Evolutionary conservation across 2,329 filamentous ascomycete species (phyloP).

Genomic region (Paraconiothyrium sp.): DNA sequence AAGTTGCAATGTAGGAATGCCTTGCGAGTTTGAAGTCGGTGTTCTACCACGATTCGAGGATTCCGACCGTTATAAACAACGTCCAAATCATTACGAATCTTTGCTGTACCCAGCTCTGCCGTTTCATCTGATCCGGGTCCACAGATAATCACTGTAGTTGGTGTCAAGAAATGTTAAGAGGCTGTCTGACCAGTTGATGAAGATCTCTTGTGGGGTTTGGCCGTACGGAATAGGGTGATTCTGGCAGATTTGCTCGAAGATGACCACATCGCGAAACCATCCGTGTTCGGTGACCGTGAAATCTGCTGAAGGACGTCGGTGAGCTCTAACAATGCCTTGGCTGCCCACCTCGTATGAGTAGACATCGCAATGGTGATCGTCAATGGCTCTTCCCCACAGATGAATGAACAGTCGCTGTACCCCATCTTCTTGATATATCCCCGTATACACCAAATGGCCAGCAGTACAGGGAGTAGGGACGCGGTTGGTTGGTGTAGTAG

Average conservation of each 20-base stretch:
- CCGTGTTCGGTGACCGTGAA: neutral
- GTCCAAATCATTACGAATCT: neutral
- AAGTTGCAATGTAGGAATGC: neutral
- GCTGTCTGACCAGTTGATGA: conserved; percentile 2
- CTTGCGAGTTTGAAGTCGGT: too few species aligned
- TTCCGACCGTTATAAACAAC: too few species aligned
- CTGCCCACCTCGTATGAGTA: conserved; percentile 1
- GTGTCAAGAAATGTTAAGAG: conserved; percentile 3
- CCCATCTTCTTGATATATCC: neutral
- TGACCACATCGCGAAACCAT: neutral
- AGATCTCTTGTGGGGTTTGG: neutral
- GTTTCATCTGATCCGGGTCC: neutral
- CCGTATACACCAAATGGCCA: neutral
- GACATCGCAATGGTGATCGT: neutral
- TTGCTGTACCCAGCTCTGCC: neutral
- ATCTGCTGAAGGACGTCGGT: neutral
- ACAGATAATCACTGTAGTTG: neutral
- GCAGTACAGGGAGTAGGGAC: neutral
- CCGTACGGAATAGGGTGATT: neutral
- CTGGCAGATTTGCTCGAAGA: neutral
- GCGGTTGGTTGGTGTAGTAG: neutral
- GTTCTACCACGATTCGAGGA: too few species aligned
- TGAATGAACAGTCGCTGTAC: conserved; percentile 2
- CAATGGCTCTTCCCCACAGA: neutral
- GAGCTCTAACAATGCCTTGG: neutral